A percentile compares a stretch with the other conserved stretches of the same genome.
phyloP scores from a whole-genome alignment of 805 yeast species.

The Wickerhamomyces kurtzmanii region DNA sequence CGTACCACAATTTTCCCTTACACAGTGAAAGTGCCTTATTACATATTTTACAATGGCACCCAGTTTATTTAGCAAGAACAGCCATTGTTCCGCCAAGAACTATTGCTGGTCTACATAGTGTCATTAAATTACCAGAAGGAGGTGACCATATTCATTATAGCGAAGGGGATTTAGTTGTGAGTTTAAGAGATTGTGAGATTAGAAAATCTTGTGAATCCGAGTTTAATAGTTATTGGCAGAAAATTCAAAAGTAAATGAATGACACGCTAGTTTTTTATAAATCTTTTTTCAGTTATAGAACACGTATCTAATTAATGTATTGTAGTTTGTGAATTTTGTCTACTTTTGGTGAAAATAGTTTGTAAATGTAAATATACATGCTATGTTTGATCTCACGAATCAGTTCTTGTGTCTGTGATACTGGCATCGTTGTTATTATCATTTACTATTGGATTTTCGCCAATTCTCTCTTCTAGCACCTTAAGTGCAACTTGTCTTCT shows the following conservation, averaged over 20 bases:
- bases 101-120: conserved; percentile 36
- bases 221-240: conserved; percentile 26
- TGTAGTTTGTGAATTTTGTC: no score
- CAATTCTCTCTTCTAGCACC: conserved; percentile 58
- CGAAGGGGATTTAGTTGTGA: conserved; percentile 59
- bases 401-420: no score
- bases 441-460: conserved; percentile 9
- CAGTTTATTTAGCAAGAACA: conserved; percentile 61
- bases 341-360: no score
- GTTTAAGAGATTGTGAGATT: conserved; percentile 47
- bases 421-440: no score
- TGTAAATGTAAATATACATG: no score
- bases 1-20: conserved; percentile 46
- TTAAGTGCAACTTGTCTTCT: conserved; percentile 71
- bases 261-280: neutral
- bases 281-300: no score
- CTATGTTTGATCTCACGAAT: no score
- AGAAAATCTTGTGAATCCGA: conserved; percentile 42
- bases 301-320: no score
- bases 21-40: conserved; percentile 62
- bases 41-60: conserved; percentile 96
- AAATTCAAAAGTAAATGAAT: conserved; percentile 4
- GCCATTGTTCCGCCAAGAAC: conserved; percentile 61
- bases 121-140: conserved; percentile 23
- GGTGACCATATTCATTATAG: conserved; percentile 40